phyloP scores from a whole-genome alignment of 345 rosid genomes.

The Cardiospermum halicacabum region DNA sequence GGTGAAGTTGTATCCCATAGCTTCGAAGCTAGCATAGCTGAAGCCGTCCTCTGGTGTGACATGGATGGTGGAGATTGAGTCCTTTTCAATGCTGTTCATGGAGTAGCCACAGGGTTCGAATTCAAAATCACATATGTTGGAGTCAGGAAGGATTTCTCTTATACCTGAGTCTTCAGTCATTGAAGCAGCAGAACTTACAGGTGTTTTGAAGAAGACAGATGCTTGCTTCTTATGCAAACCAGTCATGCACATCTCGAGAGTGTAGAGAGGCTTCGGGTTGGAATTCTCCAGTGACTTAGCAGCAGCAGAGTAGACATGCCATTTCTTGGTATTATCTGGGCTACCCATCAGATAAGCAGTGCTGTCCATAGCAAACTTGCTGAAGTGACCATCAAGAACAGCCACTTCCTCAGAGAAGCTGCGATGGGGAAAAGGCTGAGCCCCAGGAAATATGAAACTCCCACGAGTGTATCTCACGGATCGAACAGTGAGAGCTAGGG shows the following conservation, averaged over 20 bases:
- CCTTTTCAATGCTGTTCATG: conserved; percentile 84
- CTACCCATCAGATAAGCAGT: conserved; percentile 64
- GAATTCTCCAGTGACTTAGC: conserved; percentile 21
- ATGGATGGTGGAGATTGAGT: conserved; percentile 80
- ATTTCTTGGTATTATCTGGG: conserved; percentile 35
- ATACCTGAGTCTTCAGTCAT: conserved; percentile 86
- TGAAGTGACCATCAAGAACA: conserved; percentile 55
- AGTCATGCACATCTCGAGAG: conserved; percentile 97
- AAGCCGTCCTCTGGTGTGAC: conserved; percentile 93
- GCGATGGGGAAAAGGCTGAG: conserved; percentile 67
- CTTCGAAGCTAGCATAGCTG: conserved; percentile 94
- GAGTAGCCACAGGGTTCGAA: conserved; percentile 99
- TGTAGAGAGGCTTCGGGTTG: conserved; percentile 37
- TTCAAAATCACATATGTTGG: conserved; percentile 89
- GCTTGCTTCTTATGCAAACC: conserved; percentile 71
- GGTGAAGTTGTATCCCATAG: conserved; percentile 79
- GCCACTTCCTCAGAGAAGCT: conserved; percentile 76
- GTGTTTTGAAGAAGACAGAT: conserved; percentile 61
- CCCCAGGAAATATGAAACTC: conserved; percentile 62
- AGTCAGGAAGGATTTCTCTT: conserved; percentile 72
- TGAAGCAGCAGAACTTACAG: conserved; percentile 36
- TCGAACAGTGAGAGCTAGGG: conserved; percentile 44
- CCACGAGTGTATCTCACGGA: conserved; percentile 65
- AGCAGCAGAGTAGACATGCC: conserved; percentile 81
- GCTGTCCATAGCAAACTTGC: conserved; percentile 51